A percentile compares a stretch with the other conserved stretches of the same genome.
Conservation (phyloP, 1,284 basidiomycete species). For the Rhodotorula sp. region DNA sequence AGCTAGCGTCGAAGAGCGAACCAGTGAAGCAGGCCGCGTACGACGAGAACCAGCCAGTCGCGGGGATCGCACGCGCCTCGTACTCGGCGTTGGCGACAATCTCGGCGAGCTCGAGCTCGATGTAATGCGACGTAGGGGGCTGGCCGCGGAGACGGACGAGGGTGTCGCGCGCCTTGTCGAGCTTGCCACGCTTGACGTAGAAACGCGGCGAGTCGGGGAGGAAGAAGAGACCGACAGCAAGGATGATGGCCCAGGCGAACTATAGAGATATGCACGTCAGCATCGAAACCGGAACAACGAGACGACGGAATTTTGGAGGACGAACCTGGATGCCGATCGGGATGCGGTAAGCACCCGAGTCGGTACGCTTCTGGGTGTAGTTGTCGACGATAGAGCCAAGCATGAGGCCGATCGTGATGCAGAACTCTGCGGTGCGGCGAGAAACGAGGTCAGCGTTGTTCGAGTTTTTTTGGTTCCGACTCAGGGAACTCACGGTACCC, state of each 20-base stretch:
- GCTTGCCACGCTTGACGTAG: constrained; percentile 64
- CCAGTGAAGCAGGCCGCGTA: constrained; percentile 41
- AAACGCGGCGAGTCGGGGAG: constrained; percentile 70
- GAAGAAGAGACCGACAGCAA: constrained; percentile 60
- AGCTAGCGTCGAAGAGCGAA: constrained; percentile 31
- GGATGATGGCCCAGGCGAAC: constrained; percentile 60
- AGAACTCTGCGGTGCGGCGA: background rate
- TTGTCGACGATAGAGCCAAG: constrained; percentile 48
- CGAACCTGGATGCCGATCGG: constrained; percentile 56
- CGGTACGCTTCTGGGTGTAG: constrained; percentile 55
- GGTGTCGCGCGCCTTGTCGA: constrained; percentile 65
- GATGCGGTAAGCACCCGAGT: constrained; percentile 43
- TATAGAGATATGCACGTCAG: background rate
- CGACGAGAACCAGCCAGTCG: constrained; percentile 23
- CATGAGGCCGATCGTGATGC: constrained; percentile 41
- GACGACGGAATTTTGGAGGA: background rate
- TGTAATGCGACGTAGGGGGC: constrained; percentile 33
- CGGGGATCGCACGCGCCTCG: constrained; percentile 38
- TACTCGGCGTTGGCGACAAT: constrained; percentile 44
- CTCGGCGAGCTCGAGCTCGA: constrained; percentile 42
- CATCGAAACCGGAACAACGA: background rate
- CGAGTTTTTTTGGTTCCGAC: too few species aligned
- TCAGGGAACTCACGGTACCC: constrained; percentile 23
- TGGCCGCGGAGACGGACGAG: constrained; percentile 45
- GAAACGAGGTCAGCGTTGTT: background rate